Evolutionary conservation across 257 asterid species (phyloP).

Genomic region (Lantana camara): DNA sequence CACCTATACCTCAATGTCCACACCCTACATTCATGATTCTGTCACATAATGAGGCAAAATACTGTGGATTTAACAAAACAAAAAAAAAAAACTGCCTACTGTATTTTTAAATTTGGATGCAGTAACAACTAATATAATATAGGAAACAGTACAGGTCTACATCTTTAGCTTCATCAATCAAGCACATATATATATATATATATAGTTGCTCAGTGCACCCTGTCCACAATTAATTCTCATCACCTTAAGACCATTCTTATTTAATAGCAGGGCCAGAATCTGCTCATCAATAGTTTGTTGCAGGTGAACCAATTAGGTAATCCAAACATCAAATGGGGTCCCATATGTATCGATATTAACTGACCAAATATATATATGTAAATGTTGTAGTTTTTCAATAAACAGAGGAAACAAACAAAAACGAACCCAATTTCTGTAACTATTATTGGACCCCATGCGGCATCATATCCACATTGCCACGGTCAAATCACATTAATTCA

Average conservation of each 20-base stretch:
- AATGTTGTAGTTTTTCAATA: constrained; percentile 18
- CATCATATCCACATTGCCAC: constrained; percentile 20
- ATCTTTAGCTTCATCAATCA: constrained; percentile 26
- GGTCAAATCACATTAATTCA: constrained; percentile 25
- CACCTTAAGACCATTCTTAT: constrained; percentile 29
- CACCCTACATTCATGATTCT: too few relatives aligned
- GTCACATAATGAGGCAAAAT: too few relatives aligned
- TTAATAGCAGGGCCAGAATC: constrained; percentile 35
- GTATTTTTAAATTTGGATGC: constrained; percentile 25
- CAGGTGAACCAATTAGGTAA: constrained; percentile 44
- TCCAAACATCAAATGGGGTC: constrained; percentile 44
- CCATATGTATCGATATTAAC: too few relatives aligned
- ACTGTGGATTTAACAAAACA: constrained; percentile 29
- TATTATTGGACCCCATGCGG: constrained; percentile 28
- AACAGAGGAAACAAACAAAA: not conserved
- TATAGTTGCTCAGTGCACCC: too few relatives aligned
- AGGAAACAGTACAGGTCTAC: constrained; percentile 22
- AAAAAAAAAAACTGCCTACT: too few relatives aligned
- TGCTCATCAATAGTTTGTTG: constrained; percentile 21
- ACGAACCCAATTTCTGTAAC: constrained; percentile 15
- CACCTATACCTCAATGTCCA: not conserved
- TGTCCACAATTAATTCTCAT: constrained; percentile 40
- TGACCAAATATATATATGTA: too few relatives aligned
- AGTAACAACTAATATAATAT: constrained; percentile 14
- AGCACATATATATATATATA: constrained; percentile 33